These are phyloP conservation scores for Hypoxylon sp. DNA, from an alignment of 2,329 filamentous ascomycete genomes.

Conservation along the genomic window DNA sequence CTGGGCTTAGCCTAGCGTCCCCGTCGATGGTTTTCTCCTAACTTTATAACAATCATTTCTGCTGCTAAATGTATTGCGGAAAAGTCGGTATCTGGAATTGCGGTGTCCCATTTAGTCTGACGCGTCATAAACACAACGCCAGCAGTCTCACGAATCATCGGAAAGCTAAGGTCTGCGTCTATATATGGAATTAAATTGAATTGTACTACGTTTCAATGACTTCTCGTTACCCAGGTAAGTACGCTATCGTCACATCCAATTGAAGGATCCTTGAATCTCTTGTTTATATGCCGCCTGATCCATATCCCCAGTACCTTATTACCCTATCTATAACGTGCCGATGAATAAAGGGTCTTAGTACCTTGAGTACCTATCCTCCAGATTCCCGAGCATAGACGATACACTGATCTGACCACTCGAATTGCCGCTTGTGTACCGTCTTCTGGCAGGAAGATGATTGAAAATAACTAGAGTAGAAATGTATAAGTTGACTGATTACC, in stretches of 20 bases:
- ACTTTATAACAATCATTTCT: no score
- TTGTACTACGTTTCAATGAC: neutral
- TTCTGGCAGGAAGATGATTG: neutral
- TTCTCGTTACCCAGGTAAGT: conserved; percentile 4
- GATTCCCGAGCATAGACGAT: neutral
- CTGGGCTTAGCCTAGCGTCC: no score
- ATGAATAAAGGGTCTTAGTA: neutral
- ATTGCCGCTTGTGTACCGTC: neutral
- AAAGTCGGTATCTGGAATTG: no score
- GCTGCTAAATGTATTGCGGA: no score
- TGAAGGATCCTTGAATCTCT: conserved; percentile 6
- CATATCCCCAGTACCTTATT: neutral
- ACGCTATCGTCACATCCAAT: conserved; percentile 3
- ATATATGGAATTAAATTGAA: no score
- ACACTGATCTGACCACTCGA: no score
- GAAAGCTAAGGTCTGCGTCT: no score
- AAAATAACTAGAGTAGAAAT: neutral
- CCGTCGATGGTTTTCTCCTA: no score
- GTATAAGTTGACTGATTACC: conserved; percentile 58
- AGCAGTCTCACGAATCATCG: no score
- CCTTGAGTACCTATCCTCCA: neutral
- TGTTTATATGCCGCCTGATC: neutral
- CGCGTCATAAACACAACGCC: no score
- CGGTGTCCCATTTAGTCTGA: no score
- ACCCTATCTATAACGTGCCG: neutral